phyloP scores from a whole-genome alignment of 495 filamentous ascomycete species.

The Daldinia bambusicola region DNA sequence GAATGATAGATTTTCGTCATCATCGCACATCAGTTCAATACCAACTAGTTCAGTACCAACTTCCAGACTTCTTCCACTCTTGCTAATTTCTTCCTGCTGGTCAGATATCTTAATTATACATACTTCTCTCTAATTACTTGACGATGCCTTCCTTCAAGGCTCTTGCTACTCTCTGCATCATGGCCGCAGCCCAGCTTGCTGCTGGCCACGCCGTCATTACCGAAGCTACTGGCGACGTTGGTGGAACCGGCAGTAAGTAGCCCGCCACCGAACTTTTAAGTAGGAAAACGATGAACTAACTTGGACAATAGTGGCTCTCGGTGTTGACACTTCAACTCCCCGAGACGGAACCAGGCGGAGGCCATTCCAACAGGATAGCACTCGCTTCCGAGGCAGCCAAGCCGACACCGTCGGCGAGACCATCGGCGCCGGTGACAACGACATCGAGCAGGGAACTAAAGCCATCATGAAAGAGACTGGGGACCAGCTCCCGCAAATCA shows the following conservation, averaged over 20 bases:
- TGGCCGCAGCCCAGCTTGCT: slow-evolving; percentile 50
- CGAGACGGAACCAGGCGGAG: slow-evolving; percentile 62
- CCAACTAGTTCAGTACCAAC: slow-evolving; percentile 8
- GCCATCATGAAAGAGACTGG: slow-evolving; percentile 59
- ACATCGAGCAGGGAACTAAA: slow-evolving; percentile 59
- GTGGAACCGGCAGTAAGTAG: slow-evolving; percentile 56
- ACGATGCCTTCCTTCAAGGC: slow-evolving; percentile 49
- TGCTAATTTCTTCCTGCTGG: slow-evolving; percentile 45
- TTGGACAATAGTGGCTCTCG: slow-evolving; percentile 47
- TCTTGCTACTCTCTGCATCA: slow-evolving; percentile 48
- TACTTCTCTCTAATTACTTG: neutral
- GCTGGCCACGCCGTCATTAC: slow-evolving; percentile 63
- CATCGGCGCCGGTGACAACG: slow-evolving; percentile 55
- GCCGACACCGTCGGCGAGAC: slow-evolving; percentile 60
- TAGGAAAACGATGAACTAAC: slow-evolving; percentile 3
- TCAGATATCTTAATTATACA: slow-evolving; percentile 39
- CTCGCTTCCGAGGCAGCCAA: slow-evolving; percentile 58
- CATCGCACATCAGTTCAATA: slow-evolving; percentile 41
- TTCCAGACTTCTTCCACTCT: slow-evolving; percentile 9
- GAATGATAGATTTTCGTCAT: slow-evolving; percentile 21
- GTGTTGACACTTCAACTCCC: slow-evolving; percentile 60
- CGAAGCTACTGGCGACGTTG: slow-evolving; percentile 58
- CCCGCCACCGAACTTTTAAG: neutral
- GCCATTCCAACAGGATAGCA: slow-evolving; percentile 65
- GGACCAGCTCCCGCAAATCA: slow-evolving; percentile 60